Conservation (phyloP, 2,329 filamentous ascomycete species). For the Aspergillus arachidicola region DNA sequence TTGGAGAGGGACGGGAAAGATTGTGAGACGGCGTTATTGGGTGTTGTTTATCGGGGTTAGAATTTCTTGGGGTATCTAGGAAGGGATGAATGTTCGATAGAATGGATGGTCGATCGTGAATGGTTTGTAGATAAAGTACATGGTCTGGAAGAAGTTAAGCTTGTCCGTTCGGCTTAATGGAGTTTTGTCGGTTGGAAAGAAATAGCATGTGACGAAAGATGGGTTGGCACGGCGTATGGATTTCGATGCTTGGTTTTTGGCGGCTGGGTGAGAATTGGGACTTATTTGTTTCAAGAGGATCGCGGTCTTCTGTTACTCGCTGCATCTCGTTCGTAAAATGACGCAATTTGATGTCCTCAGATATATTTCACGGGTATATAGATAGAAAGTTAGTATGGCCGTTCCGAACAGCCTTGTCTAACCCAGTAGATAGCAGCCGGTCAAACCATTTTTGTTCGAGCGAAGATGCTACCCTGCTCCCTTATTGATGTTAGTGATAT, state of each 20-base stretch:
- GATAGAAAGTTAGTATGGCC: not conserved
- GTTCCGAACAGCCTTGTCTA: not conserved
- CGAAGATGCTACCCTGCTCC: not conserved
- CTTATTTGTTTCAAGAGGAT: not conserved
- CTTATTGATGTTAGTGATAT: not conserved
- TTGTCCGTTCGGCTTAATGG: conserved; percentile 9
- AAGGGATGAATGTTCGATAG: not conserved
- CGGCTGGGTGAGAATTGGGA: too few species aligned
- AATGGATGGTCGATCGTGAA: not conserved
- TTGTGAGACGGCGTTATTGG: not conserved
- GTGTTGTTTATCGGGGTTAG: not conserved
- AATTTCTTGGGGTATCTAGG: not conserved
- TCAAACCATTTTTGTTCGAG: not conserved
- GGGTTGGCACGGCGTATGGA: not conserved
- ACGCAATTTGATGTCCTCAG: not conserved
- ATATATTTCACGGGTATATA: not conserved
- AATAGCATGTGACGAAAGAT: conserved; percentile 1
- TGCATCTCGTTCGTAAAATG: not conserved
- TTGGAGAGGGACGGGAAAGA: not conserved
- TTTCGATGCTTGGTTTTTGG: not conserved
- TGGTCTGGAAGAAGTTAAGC: not conserved
- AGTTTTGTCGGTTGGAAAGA: not conserved
- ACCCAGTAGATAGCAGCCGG: not conserved
- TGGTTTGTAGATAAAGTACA: not conserved
- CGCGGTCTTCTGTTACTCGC: not conserved